Conservation (phyloP, 495 filamentous ascomycete genomes). For the Aspergillus diversus region DNA sequence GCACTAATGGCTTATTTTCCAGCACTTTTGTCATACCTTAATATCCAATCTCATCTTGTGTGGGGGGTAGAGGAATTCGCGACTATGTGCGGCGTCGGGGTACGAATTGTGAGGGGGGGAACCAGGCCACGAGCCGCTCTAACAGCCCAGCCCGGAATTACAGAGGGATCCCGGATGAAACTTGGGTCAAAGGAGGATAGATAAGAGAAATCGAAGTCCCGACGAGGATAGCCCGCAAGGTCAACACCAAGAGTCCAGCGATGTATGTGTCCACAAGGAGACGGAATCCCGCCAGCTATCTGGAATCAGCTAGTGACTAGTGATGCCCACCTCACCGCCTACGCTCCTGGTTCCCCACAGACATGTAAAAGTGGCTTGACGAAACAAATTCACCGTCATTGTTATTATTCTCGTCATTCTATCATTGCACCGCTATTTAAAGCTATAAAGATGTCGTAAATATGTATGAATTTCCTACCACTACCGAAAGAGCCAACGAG, state of each 20-base stretch:
- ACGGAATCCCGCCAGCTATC: slow-evolving; percentile 44
- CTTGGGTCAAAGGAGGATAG: neutral
- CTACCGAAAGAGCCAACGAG: no score
- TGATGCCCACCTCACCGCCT: slow-evolving; percentile 44
- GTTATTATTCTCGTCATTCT: no score
- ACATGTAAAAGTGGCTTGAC: neutral
- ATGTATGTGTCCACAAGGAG: slow-evolving; percentile 57
- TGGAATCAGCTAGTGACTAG: slow-evolving; percentile 27
- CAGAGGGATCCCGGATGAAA: slow-evolving; percentile 12
- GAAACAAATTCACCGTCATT: neutral
- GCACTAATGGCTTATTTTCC: slow-evolving; percentile 22
- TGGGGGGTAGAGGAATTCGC: slow-evolving; percentile 37
- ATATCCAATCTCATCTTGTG: slow-evolving; percentile 86
- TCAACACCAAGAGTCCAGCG: slow-evolving; percentile 25
- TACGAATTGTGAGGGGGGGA: slow-evolving; percentile 35
- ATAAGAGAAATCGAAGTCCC: slow-evolving; percentile 15
- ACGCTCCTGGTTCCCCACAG: slow-evolving; percentile 21
- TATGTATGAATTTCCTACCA: no score
- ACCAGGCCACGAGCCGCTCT: slow-evolving; percentile 46
- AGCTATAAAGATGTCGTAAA: no score
- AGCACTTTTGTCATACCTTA: slow-evolving; percentile 65
- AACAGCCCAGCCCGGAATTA: slow-evolving; percentile 38
- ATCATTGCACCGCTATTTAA: no score
- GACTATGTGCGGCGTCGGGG: slow-evolving; percentile 47
- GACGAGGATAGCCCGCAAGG: slow-evolving; percentile 24